Conservation (phyloP, 345 rosid species). For the Euphorbia pulcherrima region DNA sequence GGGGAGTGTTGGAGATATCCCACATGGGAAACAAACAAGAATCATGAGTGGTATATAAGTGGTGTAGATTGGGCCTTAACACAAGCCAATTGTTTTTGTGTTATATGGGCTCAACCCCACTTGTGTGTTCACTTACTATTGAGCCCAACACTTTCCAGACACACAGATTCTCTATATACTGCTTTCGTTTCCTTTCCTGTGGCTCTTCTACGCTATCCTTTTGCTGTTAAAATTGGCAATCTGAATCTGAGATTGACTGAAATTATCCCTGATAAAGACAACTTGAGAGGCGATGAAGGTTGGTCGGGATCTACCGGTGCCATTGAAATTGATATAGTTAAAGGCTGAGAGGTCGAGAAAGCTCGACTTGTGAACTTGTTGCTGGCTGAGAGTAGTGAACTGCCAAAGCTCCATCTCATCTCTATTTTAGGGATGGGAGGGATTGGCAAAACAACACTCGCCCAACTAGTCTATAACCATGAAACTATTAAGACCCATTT, state of each 20-base stretch:
- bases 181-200: not conserved
- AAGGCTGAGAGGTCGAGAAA: not conserved
- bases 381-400: not conserved
- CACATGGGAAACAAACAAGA: too few relatives aligned
- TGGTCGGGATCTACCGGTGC: not conserved
- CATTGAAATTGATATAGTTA: not conserved
- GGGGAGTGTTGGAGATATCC: too few relatives aligned
- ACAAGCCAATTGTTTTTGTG: too few relatives aligned
- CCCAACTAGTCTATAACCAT: slow-evolving; percentile 5
- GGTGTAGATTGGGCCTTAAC: too few relatives aligned
- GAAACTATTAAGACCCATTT: not conserved
- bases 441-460: too few relatives aligned
- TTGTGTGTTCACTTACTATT: too few relatives aligned
- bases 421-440: slow-evolving; percentile 5
- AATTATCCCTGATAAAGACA: not conserved
- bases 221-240: not conserved
- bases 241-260: not conserved
- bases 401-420: not conserved
- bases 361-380: not conserved
- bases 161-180: too few relatives aligned
- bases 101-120: too few relatives aligned
- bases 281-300: not conserved
- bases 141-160: too few relatives aligned
- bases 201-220: not conserved
- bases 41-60: too few relatives aligned